A percentile compares a stretch with the other conserved stretches of the same genome.
Conservation (phyloP, 2,329 filamentous ascomycete species). For the Phaeosphaeriaceae sp. region DNA sequence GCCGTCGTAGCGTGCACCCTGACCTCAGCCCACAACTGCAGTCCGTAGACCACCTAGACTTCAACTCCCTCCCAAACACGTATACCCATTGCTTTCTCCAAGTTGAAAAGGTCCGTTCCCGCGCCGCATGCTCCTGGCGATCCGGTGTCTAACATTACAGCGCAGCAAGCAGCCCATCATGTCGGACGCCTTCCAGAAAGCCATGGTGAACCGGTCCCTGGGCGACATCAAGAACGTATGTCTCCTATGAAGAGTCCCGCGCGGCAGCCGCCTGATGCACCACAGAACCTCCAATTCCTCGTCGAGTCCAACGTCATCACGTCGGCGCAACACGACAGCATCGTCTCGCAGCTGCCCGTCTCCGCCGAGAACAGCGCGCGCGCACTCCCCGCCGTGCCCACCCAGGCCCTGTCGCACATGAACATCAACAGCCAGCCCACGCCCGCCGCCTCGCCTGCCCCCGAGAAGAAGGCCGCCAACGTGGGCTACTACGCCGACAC, state of each 20-base stretch:
- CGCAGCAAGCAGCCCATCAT: constrained; percentile 24
- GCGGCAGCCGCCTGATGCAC: not conserved
- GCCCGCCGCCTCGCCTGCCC: constrained; percentile 33
- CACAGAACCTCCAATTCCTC: constrained; percentile 87
- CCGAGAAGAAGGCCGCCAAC: constrained; percentile 50
- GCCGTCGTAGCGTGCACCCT: constrained; percentile 7
- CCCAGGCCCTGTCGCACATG: constrained; percentile 42
- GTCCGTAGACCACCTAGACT: constrained; percentile 9
- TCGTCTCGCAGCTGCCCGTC: constrained; percentile 75
- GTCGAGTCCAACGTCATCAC: constrained; percentile 82
- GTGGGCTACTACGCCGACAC: constrained; percentile 50
- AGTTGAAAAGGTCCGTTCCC: not conserved
- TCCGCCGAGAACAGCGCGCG: constrained; percentile 70
- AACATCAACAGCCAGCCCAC: constrained; percentile 38
- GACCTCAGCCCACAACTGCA: constrained; percentile 10
- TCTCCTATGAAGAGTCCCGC: not conserved
- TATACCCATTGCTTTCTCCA: not conserved
- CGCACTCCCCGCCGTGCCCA: constrained; percentile 38
- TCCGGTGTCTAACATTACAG: not conserved
- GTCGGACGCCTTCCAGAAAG: constrained; percentile 57
- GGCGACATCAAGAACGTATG: constrained; percentile 83
- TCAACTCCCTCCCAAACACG: not conserved
- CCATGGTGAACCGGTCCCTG: constrained; percentile 82
- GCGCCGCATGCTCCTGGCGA: not conserved
- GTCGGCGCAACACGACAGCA: constrained; percentile 75